Evolutionary conservation across 768 basidiomycete genomes (phyloP).

Genomic region (Cyclocybe aegerita): DNA sequence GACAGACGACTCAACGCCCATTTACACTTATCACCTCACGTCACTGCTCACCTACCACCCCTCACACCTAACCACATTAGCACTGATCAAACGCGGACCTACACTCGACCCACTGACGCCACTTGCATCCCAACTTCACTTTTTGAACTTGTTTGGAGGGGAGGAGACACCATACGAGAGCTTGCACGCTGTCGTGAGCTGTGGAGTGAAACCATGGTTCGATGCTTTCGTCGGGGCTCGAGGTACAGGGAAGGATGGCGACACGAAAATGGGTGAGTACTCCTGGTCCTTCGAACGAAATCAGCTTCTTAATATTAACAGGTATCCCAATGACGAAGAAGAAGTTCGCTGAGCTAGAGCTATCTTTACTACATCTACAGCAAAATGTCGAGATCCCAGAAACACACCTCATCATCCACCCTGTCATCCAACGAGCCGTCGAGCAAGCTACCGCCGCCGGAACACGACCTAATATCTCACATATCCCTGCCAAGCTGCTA

Average conservation of each 20-base stretch:
- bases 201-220: conserved; percentile 97
- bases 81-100: conserved; percentile 90
- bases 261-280: conserved; percentile 71
- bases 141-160: conserved; percentile 88
- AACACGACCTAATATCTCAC: conserved; percentile 71
- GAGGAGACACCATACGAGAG: conserved; percentile 94
- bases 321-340: conserved; percentile 98
- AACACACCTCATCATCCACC: conserved; percentile 90
- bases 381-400: conserved; percentile 99
- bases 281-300: not conserved
- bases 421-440: conserved; percentile 83
- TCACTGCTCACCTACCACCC: conserved; percentile 78
- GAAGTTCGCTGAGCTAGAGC: conserved; percentile 97
- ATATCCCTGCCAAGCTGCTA: conserved; percentile 70
- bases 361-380: conserved; percentile 91
- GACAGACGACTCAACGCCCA: conserved; percentile 65
- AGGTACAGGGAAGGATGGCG: conserved; percentile 70
- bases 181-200: conserved; percentile 91
- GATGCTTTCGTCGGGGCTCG: conserved; percentile 94
- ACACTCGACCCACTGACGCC: conserved; percentile 80
- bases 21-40: conserved; percentile 66
- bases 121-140: conserved; percentile 83
- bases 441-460: conserved; percentile 63
- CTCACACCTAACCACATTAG: conserved; percentile 80
- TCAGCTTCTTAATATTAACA: conserved; percentile 10